Evolutionary conservation across 768 basidiomycete genomes (phyloP), one percentile per base, ranked within the genome.

Genomic region (Lactifluus volemus): DNA sequence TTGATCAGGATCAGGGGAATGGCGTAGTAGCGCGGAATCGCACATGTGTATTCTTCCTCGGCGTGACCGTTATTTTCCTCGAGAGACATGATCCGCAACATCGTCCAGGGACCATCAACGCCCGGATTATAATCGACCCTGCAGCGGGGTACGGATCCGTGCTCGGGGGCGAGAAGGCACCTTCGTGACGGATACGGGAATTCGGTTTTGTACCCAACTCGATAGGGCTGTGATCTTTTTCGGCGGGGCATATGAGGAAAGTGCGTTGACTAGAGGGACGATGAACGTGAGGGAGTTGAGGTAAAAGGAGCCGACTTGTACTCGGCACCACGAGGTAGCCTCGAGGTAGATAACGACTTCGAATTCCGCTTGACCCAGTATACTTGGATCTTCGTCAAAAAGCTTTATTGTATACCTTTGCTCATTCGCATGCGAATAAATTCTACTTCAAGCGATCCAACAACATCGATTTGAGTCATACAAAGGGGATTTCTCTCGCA

Each of bases 1-100:
- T 63, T 63, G 25, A 63, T 30, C 29, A 65, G 42, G 48, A 54
- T 56, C n/a, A 65, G 49, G 12, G 64, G 63, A 25, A 49, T 15
- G 42, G 64, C 64, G 30, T 65, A 65, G 48, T 19, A 50, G 45
- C 56, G 44, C 12, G 64, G 64, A 47, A 63, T 39, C 7, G 39
- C 41, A 49, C 64, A 65, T 19, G 19, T 14, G 47, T 36, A 56
- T 2, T 47, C 4, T 11, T 63, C 4, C 11, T 63, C 61, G 0
- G 14, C 11, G 19, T 45, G 11, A 12, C 10, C 9, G 2, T 41
- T 14, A 0, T 49, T 41, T 1, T 29, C 17, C 1, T 49, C 51
- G 45, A 62, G 4, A 12, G 39, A 29, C 55, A 62, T 53, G 38
- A 62, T 58, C 21, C 48, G 36, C 7, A 62, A 0, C 45, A 7